Evolutionary conservation across 805 yeast species (phyloP), one percentile per base, ranked within the genome.

Genomic region (Limtongozyma cylindracea): DNA sequence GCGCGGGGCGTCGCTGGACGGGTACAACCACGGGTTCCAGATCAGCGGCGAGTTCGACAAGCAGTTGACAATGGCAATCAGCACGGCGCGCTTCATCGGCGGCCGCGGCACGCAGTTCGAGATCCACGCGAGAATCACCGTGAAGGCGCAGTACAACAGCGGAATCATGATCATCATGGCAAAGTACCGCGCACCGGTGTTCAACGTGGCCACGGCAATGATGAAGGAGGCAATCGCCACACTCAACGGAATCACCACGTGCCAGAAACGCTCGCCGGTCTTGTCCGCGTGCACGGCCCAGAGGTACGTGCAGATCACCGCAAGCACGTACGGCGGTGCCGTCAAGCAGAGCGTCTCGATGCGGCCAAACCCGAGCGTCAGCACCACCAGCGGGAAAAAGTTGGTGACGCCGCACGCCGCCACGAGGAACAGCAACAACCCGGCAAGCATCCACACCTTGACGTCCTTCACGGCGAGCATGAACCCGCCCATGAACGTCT

Each of bases 151-250:
- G 32, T 61, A 59, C 14, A 63, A 38, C 7, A 61, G 52, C 9
- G 67, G 63, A 24, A 63, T 54, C 62, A 63, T 55, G 25, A 61
- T 42, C 31, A 62, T 57, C 68, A 64, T 61, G 12, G 69, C 56
- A 29, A 61, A 56, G 31, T 61, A 62, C 24, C 70, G 41, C 3
- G 67, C 68, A 5, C 62, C 70, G 2, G 59, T 54, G 26, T 59
- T 56, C 23, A 55, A 38, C 0, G 66, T 53, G 3, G 64, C 39
- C 12, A 54, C 60, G 1, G 62, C 45, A 10, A 62, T 47, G 19
- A 56, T 49, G 29, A 57, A 61, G 2, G 65, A 47, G 3, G 45
- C 30, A 30, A 59, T 33, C 1, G 68, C 38, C 2, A 54, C 24
- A 4, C 42, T 11, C 24, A 57, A 32, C 5, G 67, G 64, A 4